A percentile compares a stretch with the other conserved stretches of the same genome.
phyloP scores from a whole-genome alignment of 768 basidiomycete genomes.

The Lentinula sp. region DNA sequence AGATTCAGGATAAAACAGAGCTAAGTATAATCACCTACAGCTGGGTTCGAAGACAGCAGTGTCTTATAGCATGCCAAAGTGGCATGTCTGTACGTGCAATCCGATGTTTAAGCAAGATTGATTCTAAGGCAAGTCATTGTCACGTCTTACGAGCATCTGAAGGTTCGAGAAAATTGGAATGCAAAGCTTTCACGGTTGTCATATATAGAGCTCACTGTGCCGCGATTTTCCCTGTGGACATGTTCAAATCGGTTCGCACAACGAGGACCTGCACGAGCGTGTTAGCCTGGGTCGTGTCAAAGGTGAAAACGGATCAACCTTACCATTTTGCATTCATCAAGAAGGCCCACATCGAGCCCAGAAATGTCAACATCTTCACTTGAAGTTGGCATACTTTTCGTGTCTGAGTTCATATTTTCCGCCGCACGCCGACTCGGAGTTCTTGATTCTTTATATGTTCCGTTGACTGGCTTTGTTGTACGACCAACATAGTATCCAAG shows the following conservation, averaged over 20 bases:
- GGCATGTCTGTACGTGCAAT: constrained; percentile 34
- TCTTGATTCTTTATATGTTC: no score
- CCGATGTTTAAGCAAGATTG: neutral
- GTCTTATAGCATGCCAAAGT: constrained; percentile 52
- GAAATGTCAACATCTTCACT: constrained; percentile 14
- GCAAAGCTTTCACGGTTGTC: neutral
- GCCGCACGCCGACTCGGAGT: no score
- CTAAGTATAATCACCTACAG: constrained; percentile 19
- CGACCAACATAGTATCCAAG: constrained; percentile 37
- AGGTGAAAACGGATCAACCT: neutral
- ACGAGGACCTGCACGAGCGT: constrained; percentile 41
- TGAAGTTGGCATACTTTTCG: constrained; percentile 12
- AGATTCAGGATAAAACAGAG: neutral
- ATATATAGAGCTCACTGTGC: constrained; percentile 36
- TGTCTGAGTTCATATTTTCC: constrained; percentile 12
- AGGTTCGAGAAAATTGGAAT: constrained; percentile 10
- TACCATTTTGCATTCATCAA: constrained; percentile 59
- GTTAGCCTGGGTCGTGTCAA: neutral
- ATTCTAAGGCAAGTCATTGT: neutral
- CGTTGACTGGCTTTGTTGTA: constrained; percentile 9
- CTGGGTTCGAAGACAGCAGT: constrained; percentile 34
- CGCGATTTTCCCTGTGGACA: constrained; percentile 33
- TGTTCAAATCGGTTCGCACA: constrained; percentile 34
- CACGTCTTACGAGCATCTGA: constrained; percentile 23
- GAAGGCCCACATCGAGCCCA: constrained; percentile 21